Conservation (phyloP, 1,284 basidiomycete genomes). For the Ganoderma lingzhi region DNA sequence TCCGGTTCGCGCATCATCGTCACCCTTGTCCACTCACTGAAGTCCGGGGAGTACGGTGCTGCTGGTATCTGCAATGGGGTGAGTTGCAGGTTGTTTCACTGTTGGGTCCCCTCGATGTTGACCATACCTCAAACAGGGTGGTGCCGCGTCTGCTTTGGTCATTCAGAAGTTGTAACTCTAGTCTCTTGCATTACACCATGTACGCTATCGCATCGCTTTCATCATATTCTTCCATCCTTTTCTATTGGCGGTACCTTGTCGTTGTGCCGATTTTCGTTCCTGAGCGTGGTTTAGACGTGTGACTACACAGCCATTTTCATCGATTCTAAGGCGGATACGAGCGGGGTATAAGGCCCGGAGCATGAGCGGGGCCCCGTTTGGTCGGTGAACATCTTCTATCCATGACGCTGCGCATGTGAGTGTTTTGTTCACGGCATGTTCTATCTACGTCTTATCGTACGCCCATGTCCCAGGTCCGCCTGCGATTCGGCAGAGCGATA, state of each 20-base stretch:
- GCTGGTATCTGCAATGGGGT: conserved; percentile 99
- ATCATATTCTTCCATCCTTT: conserved; percentile 7
- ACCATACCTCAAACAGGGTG: conserved; percentile 64
- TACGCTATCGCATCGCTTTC: conserved; percentile 38
- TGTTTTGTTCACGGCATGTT: conserved; percentile 25
- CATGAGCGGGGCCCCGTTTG: background rate
- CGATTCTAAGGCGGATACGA: background rate
- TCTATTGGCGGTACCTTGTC: background rate
- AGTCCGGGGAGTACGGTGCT: conserved; percentile 96
- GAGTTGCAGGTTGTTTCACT: conserved; percentile 44
- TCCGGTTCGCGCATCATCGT: conserved; percentile 97
- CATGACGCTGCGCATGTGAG: conserved; percentile 24
- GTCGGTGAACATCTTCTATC: conserved; percentile 23
- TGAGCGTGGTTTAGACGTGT: conserved; percentile 13
- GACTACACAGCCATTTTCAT: conserved; percentile 5
- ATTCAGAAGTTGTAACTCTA: conserved; percentile 81
- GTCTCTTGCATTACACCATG: conserved; percentile 21
- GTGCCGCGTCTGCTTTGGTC: conserved; percentile 91
- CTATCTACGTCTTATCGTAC: conserved; percentile 26
- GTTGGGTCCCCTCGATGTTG: conserved; percentile 19
- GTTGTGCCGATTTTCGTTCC: conserved; percentile 7
- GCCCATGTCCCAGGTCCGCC: background rate
- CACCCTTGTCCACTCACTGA: conserved; percentile 90
- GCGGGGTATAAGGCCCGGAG: background rate
- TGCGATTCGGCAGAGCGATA: background rate